Evolutionary conservation across 2,329 filamentous ascomycete species (phyloP), one percentile per base, ranked within the genome.

Genomic region (Colletotrichum melonis): DNA sequence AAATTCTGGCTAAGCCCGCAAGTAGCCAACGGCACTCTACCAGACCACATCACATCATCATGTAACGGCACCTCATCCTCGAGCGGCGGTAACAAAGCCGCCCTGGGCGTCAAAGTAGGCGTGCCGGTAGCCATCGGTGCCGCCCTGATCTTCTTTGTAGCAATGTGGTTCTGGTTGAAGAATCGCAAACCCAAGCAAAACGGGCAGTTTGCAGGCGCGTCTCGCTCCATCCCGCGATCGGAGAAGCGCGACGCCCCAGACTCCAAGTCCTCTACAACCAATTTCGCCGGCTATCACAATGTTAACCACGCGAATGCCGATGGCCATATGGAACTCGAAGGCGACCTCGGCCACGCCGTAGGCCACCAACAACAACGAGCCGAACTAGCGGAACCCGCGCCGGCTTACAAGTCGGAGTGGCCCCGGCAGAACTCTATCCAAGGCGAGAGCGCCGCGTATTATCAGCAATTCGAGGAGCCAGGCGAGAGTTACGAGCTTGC

Each of bases 1-100:
- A 72, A 64, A 26, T 76, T 76, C 54, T 76, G 75, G 75, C 70
- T 76, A 28, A 74, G 72, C 46, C 72, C 72, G 2, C 72, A 74
- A 5, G 72, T 74, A 12, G 68, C 49, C 5, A 74, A 74, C 59
- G 72, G 72, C 7, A 72, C 72, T 3, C 12, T 67, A 5, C 68
- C 72, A 9, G 68, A 73, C 32, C 26, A 63, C 56, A 62, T 75
- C 26, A 62, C 70, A 22, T 32, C 73, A n/a, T 46, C 62, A 16
- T 73, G 64, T 62, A 73, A 73, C 52, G 64, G 70, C 38, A 69
- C 65, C 19, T 56, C 24, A 9, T 11, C 24, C 3, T 54, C 35
- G 24, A 58, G 19, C 0, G 42, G 14, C 0, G 42, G 9, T 4
- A 19, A 3, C 7, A 28, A 1, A n/a, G 35, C 49, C 42, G 52